phyloP scores from a whole-genome alignment of 2,329 filamentous ascomycete genomes.

The Fusarium fracticaudum region DNA sequence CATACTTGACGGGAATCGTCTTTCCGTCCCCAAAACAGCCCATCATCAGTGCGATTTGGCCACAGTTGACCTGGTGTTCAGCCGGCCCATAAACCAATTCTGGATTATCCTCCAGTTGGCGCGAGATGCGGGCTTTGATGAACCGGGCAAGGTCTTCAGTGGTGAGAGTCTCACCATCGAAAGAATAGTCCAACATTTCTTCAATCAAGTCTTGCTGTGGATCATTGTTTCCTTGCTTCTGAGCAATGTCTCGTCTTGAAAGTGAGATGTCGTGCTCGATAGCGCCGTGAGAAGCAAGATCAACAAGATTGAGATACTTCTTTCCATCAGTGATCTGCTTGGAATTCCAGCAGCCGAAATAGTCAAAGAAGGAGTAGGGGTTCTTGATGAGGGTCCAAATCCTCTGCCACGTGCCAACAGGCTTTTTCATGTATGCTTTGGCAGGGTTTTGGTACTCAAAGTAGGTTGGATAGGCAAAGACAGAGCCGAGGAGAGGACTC shows the following conservation, averaged over 20 bases:
- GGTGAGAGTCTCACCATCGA: not conserved
- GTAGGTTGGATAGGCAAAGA: constrained; percentile 15
- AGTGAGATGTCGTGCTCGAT: constrained; percentile 20
- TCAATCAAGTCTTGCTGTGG: constrained; percentile 7
- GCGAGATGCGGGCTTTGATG: constrained; percentile 8
- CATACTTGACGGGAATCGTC: constrained; percentile 15
- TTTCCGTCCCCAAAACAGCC: constrained; percentile 6
- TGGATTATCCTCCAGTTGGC: constrained; percentile 4
- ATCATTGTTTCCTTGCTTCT: constrained; percentile 4
- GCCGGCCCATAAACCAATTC: constrained; percentile 1
- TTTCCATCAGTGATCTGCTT: not conserved
- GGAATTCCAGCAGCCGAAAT: constrained; percentile 3
- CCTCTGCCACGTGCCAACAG: constrained; percentile 1
- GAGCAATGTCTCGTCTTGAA: constrained; percentile 2
- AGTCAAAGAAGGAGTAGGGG: constrained; percentile 11
- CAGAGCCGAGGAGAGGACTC: constrained; percentile 12
- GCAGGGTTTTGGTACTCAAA: constrained; percentile 14
- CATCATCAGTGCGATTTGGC: constrained; percentile 15
- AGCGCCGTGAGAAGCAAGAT: constrained; percentile 8
- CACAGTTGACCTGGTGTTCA: constrained; percentile 17
- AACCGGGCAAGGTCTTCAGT: not conserved
- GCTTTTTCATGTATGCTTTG: not conserved
- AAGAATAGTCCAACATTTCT: not conserved
- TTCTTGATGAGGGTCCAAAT: constrained; percentile 13
- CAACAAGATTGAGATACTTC: constrained; percentile 11